Base-by-base conservation (phyloP, 176 grass and related monocot species). In the Chrysopogon serrulatus region DNA sequence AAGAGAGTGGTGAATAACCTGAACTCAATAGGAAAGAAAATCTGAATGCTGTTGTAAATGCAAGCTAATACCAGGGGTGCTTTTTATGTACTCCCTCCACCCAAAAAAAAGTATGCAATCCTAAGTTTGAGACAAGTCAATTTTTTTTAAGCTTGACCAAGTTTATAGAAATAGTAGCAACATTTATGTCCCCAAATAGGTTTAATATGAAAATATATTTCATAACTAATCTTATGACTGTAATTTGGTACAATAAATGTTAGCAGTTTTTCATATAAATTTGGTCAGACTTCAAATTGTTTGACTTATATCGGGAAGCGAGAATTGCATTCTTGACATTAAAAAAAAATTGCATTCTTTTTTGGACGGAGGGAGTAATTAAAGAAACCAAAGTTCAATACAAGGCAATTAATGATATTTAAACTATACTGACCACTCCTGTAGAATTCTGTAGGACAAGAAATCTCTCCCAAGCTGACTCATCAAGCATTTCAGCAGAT, bases 401-500 rank as follows among this genome's bases (percentile, higher is more conserved):
- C 76, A 80, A 28, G 35, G 56, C 10, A 62, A 67, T 64, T 61
- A 71, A 24, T 39, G 64, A 53, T 78, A 67, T n/a, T n/a, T 24
- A 5, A 65, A 80, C 64, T 23, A 9, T 85, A 90, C 95, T 83
- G 73, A 98, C 96, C 93, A 91, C 48, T 92, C 96, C 96, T 80
- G 96, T 94, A 57, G 88, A 91, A 87, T 98, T 98, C 45, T 92
- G 89, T 53, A 98, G 82, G 84, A 95, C 81, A 84, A 95, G 82
- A 87, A 95, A 98, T 68, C 85, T 92, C 79, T 95, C 96, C 96
- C 96, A 98, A 65, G 76, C 86, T 83, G 82, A 86, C 39, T 69
- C 51, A 64, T 88, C 87, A 90, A 71, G 76, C 54, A 74, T 86
- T 53, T 51, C 75, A 86, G 47, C 35, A 73, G 75, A 79, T 68